Conservation (phyloP, 2,329 filamentous ascomycete species). For the Amphichorda felina region DNA sequence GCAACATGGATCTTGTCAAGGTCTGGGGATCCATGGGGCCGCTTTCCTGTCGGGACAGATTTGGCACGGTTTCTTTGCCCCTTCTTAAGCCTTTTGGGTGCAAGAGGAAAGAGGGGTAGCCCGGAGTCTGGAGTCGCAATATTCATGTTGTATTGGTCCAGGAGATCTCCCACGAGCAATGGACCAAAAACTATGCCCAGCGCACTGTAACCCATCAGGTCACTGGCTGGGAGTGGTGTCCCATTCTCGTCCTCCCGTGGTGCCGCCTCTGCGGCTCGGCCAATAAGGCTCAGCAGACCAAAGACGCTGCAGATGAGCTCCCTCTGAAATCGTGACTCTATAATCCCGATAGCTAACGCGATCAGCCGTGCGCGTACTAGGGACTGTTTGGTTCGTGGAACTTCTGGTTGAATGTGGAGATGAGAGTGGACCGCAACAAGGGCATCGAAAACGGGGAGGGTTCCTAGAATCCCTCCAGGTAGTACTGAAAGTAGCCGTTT, state of each 20-base stretch:
- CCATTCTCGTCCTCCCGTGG: conserved; percentile 39
- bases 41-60: conserved; percentile 6
- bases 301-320: conserved; percentile 57
- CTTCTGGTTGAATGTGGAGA: conserved; percentile 37
- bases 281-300: conserved; percentile 50
- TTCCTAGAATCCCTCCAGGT: conserved; percentile 55
- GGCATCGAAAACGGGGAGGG: conserved; percentile 47
- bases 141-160: conserved; percentile 38
- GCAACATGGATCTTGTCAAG: conserved; percentile 47
- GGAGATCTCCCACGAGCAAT: conserved; percentile 45
- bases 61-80: conserved; percentile 13
- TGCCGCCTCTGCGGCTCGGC: conserved; percentile 40
- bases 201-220: conserved; percentile 52
- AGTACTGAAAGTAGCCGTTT: conserved; percentile 52
- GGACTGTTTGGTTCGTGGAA: conserved; percentile 38
- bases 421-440: conserved; percentile 49
- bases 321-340: conserved; percentile 47
- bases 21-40: conserved; percentile 11
- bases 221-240: conserved; percentile 38
- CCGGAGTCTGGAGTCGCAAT: conserved; percentile 28
- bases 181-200: conserved; percentile 56
- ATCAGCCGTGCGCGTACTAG: conserved; percentile 53
- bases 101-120: conserved; percentile 27
- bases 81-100: conserved; percentile 29
- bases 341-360: conserved; percentile 46